A percentile compares a stretch with the other conserved stretches of the same genome.
Evolutionary conservation across 2,329 filamentous ascomycete genomes (phyloP).

Genomic region (Xylariaceae sp.): DNA sequence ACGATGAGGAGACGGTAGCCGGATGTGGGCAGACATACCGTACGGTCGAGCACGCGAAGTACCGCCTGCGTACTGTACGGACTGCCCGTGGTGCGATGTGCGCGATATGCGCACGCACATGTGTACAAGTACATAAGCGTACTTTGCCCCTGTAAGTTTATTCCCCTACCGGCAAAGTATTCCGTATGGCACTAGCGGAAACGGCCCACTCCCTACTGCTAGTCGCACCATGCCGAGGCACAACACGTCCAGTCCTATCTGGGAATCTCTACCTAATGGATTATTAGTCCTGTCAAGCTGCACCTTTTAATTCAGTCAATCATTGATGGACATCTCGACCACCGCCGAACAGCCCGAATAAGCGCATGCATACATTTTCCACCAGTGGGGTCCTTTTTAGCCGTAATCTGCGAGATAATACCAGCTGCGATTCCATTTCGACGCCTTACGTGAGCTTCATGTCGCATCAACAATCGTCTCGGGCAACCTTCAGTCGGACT

Average conservation of each 20-base stretch:
- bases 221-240: conserved; percentile 31
- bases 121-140: background rate
- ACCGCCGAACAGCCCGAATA: conserved; percentile 11
- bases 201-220: background rate
- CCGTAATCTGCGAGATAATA: background rate
- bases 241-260: conserved; percentile 6
- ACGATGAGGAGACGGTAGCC: too few relatives aligned
- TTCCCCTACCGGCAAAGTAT: background rate
- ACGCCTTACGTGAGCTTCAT: conserved; percentile 15
- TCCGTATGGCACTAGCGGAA: background rate
- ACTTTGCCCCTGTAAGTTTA: background rate
- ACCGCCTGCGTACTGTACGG: too few relatives aligned
- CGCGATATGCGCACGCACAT: background rate
- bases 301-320: background rate
- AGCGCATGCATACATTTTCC: background rate
- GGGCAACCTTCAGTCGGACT: background rate
- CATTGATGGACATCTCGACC: conserved; percentile 7
- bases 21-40: too few relatives aligned
- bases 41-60: too few relatives aligned
- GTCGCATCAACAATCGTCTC: conserved; percentile 5
- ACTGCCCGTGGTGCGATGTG: background rate
- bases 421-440: background rate
- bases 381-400: background rate
- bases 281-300: conserved; percentile 14
- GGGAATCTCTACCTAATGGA: too few relatives aligned